Base-by-base conservation (phyloP, 2,329 filamentous ascomycete genomes). In the Aureobasidium sp. region DNA sequence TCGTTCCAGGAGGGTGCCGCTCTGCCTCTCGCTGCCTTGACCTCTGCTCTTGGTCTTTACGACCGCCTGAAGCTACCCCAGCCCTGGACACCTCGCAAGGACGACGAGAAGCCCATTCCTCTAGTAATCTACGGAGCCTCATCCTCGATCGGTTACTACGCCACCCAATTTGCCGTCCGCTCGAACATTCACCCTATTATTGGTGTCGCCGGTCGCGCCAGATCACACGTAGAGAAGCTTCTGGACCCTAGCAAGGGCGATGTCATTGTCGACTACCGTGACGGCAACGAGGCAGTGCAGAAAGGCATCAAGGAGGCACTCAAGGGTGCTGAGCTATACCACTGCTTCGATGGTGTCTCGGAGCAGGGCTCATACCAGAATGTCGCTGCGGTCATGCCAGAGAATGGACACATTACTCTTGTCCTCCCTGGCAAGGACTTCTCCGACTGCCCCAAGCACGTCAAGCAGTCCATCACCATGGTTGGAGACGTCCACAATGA, bases 281-380 rank as follows among this genome's bases (percentile, higher is more conserved):
- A 75, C 0, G 84, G 84, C 11, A 77, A 82, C 60, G 80, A 82
- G 0, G 76, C 77, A 2, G 75, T 86, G 6, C 74, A 82, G 0
- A 66, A 71, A 61, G 71, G 73, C 17, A 74, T 84, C 65, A 73
- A 77, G 39, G 72, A 76, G 15, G 77, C 77, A 2, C 73, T 79
- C 15, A 71, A 77, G 3, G 76, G 76, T 2, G 67, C 73, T 14
- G 77, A 77, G 64, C 66, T 84, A 17, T 66, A 76, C 6, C 75
- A 85, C 64, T 84, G 82, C 0, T 81, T 81, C 62, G 86, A 88
- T 66, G 81, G 84, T 0, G 79, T 85, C 0, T 78, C 77, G 1
- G 82, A 86, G 66, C 75, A 84, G 14, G 76, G 78, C 72, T 76
- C 52, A 42, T 67, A 64, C 53, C 57, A 70, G 47, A 81, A 80